phyloP scores from a whole-genome alignment of 306 rosid species.

The Alnus rubra region DNA sequence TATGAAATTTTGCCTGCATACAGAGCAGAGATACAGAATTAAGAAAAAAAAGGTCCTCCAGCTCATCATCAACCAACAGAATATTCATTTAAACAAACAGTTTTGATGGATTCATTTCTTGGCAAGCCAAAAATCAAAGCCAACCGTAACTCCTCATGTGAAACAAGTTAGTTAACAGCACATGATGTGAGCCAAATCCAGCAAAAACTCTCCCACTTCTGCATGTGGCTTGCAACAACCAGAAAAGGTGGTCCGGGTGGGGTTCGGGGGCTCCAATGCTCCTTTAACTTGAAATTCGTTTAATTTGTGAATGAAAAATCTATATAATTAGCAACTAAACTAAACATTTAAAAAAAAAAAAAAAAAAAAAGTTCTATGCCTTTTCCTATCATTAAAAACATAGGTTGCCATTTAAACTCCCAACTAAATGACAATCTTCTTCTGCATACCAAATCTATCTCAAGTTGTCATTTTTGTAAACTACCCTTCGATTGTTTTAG shows the following conservation, averaged over 20 bases:
- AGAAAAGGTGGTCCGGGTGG: background rate
- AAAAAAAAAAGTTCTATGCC: background rate
- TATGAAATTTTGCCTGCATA: conserved; percentile 86
- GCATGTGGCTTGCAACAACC: background rate
- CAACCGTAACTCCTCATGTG: background rate
- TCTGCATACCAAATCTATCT: background rate
- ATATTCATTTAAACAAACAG: conserved; percentile 9
- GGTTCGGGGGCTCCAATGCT: background rate
- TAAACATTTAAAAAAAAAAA: no score
- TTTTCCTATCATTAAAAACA: background rate
- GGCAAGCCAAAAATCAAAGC: conserved; percentile 5
- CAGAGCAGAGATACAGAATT: conserved; percentile 26
- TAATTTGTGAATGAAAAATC: background rate
- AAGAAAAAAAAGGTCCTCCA: conserved; percentile 8
- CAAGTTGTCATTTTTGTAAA: background rate
- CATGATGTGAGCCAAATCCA: background rate
- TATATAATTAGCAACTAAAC: background rate
- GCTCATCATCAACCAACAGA: conserved; percentile 20
- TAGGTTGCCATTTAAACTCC: background rate
- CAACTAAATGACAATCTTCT: background rate
- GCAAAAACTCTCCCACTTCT: background rate
- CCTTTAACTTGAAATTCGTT: background rate
- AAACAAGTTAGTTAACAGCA: background rate
- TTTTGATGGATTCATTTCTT: background rate
- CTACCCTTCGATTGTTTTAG: background rate